Evolutionary conservation across 2,329 filamentous ascomycete species (phyloP), one percentile per base, ranked within the genome.

Genomic region (Pseudocercospora crystallina): DNA sequence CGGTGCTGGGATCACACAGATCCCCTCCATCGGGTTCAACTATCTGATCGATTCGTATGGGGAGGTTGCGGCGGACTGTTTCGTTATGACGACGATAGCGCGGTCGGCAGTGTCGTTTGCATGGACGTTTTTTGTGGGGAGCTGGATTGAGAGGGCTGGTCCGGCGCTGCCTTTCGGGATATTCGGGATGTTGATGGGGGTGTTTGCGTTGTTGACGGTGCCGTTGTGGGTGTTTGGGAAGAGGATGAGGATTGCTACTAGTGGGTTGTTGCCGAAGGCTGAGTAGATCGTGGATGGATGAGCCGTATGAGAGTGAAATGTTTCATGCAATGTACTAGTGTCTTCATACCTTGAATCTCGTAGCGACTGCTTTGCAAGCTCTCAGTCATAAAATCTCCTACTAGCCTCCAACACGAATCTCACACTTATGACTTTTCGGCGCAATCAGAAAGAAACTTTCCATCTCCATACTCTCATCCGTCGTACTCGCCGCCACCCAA

Each of bases 51-150:
- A 81, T 33, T 68, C 76, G 0, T 81, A 81, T 55, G 64, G 68
- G 0, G 62, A 69, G 1, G 56, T 79, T 1, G 73, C 75, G 0
- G 73, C 73, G 1, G 78, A 81, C 55, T 80, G 78, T 58, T 80
- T 82, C 56, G 76, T 78, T 10, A 74, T 77, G 43, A 73, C 81
- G 0, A 79, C 77, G 1, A 74, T 74, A 30, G 63, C 76, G 12
- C 70, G 78, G 2, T 70, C 76, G 9, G 63, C 80, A 5, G 72
- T 82, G 8, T 70, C 73, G 0, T 81, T 81, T 56, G 72, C 76
- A 0, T 82, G 78, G 77, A 78, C 76, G 0, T 80, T 80, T 47
- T 80, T 81, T 38, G 73, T 77, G 0, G 71, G 71, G 2, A 65
- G 72, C 3, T 82, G 78, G 79, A 69, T 79, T 0, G 57, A 65